Evolutionary conservation across 768 basidiomycete genomes (phyloP).

Genomic region (Boletales sp.): DNA sequence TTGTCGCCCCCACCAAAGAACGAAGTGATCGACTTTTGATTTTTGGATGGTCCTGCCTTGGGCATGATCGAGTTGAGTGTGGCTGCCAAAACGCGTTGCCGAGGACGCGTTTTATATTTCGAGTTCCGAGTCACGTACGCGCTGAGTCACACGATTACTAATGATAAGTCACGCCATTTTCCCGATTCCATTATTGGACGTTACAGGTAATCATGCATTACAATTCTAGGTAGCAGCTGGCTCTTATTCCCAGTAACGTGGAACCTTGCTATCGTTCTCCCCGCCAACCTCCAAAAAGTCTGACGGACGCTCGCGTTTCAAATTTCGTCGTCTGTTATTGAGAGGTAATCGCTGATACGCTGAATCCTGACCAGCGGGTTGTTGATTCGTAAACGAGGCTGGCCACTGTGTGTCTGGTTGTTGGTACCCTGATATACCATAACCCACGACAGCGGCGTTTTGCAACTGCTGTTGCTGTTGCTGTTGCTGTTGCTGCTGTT

Average conservation of each 20-base stretch:
- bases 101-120: constrained; percentile 3
- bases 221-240: neutral
- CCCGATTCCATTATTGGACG: neutral
- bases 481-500: constrained; percentile 34
- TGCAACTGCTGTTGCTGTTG: constrained; percentile 39
- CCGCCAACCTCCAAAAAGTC: constrained; percentile 78
- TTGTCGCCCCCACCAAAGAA: constrained; percentile 46
- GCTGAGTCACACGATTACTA: constrained; percentile 13
- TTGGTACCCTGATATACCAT: constrained; percentile 44
- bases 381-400: constrained; percentile 58
- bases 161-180: neutral
- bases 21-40: constrained; percentile 51
- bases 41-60: constrained; percentile 42
- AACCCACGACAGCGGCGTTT: constrained; percentile 32
- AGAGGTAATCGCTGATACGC: constrained; percentile 85
- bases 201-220: constrained; percentile 3
- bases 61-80: constrained; percentile 38
- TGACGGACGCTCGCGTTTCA: constrained; percentile 80
- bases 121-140: neutral
- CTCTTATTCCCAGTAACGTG: constrained; percentile 73
- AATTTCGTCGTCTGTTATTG: constrained; percentile 71
- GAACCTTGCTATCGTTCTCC: constrained; percentile 59
- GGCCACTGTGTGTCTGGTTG: constrained; percentile 37
- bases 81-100: constrained; percentile 10
- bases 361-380: constrained; percentile 68